These are phyloP conservation scores for Calonectria pauciramosa DNA, from an alignment of 2,329 filamentous ascomycete species.

Conservation along the genomic window DNA sequence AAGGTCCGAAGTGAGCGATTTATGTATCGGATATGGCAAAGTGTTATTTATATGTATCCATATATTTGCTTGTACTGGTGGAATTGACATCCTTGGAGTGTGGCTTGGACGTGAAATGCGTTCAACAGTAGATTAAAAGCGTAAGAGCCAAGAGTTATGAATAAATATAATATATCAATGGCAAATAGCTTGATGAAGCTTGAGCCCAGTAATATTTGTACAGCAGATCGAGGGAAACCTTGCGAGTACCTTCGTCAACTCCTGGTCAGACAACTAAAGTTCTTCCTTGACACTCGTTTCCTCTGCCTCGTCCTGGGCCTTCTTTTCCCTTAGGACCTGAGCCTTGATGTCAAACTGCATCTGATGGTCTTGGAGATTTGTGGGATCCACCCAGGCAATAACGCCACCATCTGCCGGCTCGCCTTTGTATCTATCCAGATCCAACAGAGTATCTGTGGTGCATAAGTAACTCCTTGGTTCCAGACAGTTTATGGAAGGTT, in stretches of 20 bases:
- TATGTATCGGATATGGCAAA: background rate
- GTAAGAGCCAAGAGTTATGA: background rate
- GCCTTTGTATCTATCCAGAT: slow-evolving; percentile 48
- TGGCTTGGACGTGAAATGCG: background rate
- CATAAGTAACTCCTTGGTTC: slow-evolving; percentile 11
- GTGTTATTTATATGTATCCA: background rate
- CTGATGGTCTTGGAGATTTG: slow-evolving; percentile 46
- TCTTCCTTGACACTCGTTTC: slow-evolving; percentile 42
- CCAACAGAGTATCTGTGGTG: slow-evolving; percentile 43
- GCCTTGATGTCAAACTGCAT: slow-evolving; percentile 54
- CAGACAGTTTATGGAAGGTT: background rate
- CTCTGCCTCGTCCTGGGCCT: slow-evolving; percentile 16
- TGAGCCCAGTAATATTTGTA: background rate
- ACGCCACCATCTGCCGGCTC: slow-evolving; percentile 44
- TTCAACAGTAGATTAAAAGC: background rate
- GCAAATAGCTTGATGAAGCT: background rate
- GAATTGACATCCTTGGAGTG: background rate
- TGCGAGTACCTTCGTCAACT: background rate
- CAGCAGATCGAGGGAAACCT: background rate
- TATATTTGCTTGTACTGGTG: background rate
- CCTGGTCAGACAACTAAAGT: slow-evolving; percentile 28
- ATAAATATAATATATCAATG: background rate
- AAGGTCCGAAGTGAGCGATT: background rate
- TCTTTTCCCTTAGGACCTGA: slow-evolving; percentile 49
- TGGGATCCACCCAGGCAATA: slow-evolving; percentile 49